Base-by-base conservation (phyloP, 768 basidiomycete genomes). In the Boletus rubescentipes region DNA sequence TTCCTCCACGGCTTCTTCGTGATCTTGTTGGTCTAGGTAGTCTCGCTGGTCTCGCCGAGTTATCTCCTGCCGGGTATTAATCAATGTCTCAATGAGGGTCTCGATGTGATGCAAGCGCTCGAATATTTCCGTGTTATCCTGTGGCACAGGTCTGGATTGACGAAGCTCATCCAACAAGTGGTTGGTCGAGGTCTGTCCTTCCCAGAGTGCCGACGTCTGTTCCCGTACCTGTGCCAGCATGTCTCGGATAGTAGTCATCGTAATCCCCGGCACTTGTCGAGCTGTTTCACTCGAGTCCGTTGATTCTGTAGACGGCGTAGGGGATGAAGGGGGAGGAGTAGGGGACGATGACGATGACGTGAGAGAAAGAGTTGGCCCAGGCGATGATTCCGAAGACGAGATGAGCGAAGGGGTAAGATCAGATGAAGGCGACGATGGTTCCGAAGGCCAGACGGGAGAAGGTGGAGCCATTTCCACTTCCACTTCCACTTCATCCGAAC, bases 151-250 rank as follows among this genome's bases (percentile, higher is more conserved):
- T 18, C 79, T 77, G 30, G 75, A 63, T 14, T 78, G 75, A 18
- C 81, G 78, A 49, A 93, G 72, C 23, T 85, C 80, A 51, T 87
- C 82, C 34, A 94, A 68, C 54, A 83, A 72, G 30, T 79, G 76
- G 47, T 84, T 83, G 8, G 86, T 80, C 0, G 79, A 72, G 0
- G 68, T 61, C 67, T 95, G 91, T 6, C 79, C 82, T 44, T 87
- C 77, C 68, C 81, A 75, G 20, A 96, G 67, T 9, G 78, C 80
- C 10, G 75, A 73, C 8, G 85, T 75, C 59, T 86, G 82, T 8
- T 82, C 79, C 40, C 83, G 76, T 40, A 94, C 75, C 12, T 74
- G 77, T 15, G 79, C 73, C 41, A 93, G 61, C 29, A 85, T 74
- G 5, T 78, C 77, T 15, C 79, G 76, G 37, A 89, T 69, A 32